Conservation (phyloP, 805 yeast species). For the Vanderwaltozyma yarrowii region DNA sequence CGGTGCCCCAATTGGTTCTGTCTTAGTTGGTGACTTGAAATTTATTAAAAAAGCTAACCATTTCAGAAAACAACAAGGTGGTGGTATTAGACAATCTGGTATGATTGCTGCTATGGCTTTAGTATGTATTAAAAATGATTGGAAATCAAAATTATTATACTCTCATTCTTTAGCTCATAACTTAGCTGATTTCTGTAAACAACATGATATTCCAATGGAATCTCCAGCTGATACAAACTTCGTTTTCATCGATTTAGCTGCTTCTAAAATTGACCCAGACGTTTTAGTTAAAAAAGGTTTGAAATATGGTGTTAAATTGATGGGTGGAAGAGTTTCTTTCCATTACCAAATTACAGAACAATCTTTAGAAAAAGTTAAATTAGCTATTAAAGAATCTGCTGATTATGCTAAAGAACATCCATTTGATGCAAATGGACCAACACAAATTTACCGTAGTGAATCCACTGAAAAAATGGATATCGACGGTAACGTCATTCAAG, state of each 20-base stretch:
- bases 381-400: slow-evolving; percentile 46
- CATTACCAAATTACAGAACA: slow-evolving; percentile 56
- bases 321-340: slow-evolving; percentile 73
- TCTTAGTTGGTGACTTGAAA: slow-evolving; percentile 56
- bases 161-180: slow-evolving; percentile 44
- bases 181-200: slow-evolving; percentile 42
- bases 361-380: slow-evolving; percentile 47
- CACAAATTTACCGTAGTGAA: slow-evolving; percentile 35
- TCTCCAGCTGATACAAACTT: slow-evolving; percentile 80
- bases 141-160: slow-evolving; percentile 38
- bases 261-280: slow-evolving; percentile 46
- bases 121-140: slow-evolving; percentile 66
- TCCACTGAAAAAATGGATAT: slow-evolving; percentile 26
- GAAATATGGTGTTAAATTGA: slow-evolving; percentile 50
- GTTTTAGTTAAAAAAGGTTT: slow-evolving; percentile 44
- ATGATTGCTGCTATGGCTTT: slow-evolving; percentile 70
- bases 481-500: slow-evolving; percentile 24
- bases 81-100: slow-evolving; percentile 88
- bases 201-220: slow-evolving; percentile 46
- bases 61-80: slow-evolving; percentile 86
- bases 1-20: slow-evolving; percentile 91
- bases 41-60: slow-evolving; percentile 67
- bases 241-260: slow-evolving; percentile 57
- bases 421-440: slow-evolving; percentile 38
- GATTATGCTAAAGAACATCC: slow-evolving; percentile 47